These are phyloP conservation scores for Elongisporangium prolatum DNA, from an alignment of 352 stramenopile species.

Conservation along the genomic window DNA sequence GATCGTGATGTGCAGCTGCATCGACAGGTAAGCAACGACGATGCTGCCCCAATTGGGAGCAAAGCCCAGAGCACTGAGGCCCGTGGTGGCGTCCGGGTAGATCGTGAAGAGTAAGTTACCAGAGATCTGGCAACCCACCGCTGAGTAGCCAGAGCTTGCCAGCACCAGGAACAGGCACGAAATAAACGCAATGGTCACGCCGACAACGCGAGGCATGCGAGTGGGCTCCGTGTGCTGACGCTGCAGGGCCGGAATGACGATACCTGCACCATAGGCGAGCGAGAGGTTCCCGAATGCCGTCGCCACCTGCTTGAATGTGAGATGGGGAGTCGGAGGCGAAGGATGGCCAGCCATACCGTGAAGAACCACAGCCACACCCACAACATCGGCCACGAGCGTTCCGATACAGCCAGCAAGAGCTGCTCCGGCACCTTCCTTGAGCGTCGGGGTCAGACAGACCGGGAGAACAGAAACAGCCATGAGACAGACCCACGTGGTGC, in stretches of 20 bases:
- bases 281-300: constrained; percentile 59
- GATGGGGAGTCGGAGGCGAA: constrained; percentile 28
- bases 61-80: constrained; percentile 33
- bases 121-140: constrained; percentile 56
- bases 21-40: constrained; percentile 52
- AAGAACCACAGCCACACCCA: constrained; percentile 38
- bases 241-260: constrained; percentile 52
- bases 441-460: constrained; percentile 48
- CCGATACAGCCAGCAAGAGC: constrained; percentile 48
- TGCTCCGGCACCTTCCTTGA: constrained; percentile 50
- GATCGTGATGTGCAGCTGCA: constrained; percentile 65
- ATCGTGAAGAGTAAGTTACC: constrained; percentile 62
- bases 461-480: constrained; percentile 48
- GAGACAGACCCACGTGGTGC: constrained; percentile 51
- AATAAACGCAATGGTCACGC: constrained; percentile 40
- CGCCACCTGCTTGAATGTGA: constrained; percentile 39
- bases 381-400: constrained; percentile 47
- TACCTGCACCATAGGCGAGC: constrained; percentile 47
- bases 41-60: constrained; percentile 38
- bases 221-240: constrained; percentile 56
- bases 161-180: constrained; percentile 51
- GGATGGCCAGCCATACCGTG: constrained; percentile 35
- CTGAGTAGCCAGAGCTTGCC: constrained; percentile 24
- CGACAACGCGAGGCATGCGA: constrained; percentile 52
- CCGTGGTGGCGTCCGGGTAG: constrained; percentile 9